Conservation (phyloP, 2,329 filamentous ascomycete genomes). For the Coniochaeta sp. region DNA sequence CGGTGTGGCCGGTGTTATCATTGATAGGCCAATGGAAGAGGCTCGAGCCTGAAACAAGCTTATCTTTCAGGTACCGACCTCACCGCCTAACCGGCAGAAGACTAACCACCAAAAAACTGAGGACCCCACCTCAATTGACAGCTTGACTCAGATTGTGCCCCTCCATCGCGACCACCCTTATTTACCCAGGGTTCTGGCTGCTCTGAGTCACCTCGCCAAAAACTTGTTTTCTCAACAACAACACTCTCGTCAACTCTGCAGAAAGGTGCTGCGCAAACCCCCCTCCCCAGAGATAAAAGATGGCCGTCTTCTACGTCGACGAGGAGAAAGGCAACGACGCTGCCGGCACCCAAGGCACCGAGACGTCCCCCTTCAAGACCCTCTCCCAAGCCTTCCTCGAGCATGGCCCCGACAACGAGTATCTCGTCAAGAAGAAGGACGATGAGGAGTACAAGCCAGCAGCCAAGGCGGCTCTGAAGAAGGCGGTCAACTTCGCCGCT, state of each 20-base stretch:
- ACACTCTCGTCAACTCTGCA: background rate
- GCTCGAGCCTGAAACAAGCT: background rate
- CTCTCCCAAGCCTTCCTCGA: background rate
- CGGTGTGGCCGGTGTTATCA: background rate
- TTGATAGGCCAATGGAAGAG: background rate
- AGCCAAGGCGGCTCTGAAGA: slow-evolving; percentile 79
- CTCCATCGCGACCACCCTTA: background rate
- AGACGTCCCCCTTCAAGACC: background rate
- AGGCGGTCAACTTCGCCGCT: slow-evolving; percentile 67
- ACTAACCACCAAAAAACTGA: background rate
- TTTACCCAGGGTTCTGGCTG: background rate
- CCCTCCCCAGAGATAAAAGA: background rate
- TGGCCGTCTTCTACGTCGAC: slow-evolving; percentile 2
- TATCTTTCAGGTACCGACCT: background rate
- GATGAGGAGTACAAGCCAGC: slow-evolving; percentile 25
- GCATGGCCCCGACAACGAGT: background rate
- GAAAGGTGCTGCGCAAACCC: background rate
- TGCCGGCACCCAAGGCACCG: background rate
- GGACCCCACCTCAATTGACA: background rate
- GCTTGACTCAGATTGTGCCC: background rate
- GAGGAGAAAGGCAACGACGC: slow-evolving; percentile 1
- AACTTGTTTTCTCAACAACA: background rate
- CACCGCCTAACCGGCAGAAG: background rate
- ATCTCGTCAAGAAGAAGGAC: background rate
- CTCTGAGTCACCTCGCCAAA: background rate